Evolutionary conservation across 2,329 filamentous ascomycete genomes (phyloP), one percentile per base, ranked within the genome.

Genomic region (Penicillium italicum): DNA sequence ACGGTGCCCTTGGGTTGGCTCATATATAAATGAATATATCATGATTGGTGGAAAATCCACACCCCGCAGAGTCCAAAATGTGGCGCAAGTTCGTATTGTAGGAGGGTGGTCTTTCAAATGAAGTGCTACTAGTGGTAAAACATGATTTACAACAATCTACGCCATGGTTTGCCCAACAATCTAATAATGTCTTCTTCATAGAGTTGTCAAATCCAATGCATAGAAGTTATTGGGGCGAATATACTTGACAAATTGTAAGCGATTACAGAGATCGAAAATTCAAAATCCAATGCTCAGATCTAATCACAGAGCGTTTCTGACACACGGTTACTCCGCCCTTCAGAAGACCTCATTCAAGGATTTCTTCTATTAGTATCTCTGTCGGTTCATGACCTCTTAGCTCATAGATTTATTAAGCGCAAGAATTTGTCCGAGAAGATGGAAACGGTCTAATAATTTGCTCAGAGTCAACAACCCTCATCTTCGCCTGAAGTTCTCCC

Each of bases 11-110:
- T 16, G 14, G 14, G 24, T 8, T 26, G 36, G 31, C n/a, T 34
- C 53, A 52, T 56, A 52, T 42, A 38, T 9, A 2, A 34, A 14
- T 22, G 28, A 14, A 33, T 22, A 37, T 42, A 36, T 36, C 18
- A 3, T 22, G 44, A 56, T 53, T 56, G 55, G 55, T 56, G 55
- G 55, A 49, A 38, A 56, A 53, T 45, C 10, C 41, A 16, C 11
- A 3, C 9, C 26, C 22, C 24, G 16, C 26, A 40, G 4, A 31
- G 33, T 45, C 14, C 16, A 52, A 24, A 22, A 28, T 28, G 14
- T 37, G 24, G 24, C 36, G 5, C 11, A 10, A 37, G 16, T 45
- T 38, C 31, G 40, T 33, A 42, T 49, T 28, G 5, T 16, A 4
- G 11, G 28, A 12, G 28, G 14, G 14, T 5, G 11, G 6, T 30